phyloP scores from a whole-genome alignment of 495 filamentous ascomycete species.

The Neurospora discreta region DNA sequence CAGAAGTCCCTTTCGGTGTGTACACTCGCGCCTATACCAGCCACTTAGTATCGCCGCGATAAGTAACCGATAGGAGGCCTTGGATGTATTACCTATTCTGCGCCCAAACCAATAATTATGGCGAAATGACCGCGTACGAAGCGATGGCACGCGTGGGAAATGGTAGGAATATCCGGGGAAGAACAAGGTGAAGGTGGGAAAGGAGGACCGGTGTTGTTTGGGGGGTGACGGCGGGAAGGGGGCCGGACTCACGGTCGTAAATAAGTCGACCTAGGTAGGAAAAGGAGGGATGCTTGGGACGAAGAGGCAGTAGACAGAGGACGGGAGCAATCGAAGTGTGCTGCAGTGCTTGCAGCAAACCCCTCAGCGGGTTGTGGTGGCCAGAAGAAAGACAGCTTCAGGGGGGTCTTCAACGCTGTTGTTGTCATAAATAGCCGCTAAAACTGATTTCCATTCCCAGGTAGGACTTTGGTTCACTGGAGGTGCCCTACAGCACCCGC shows the following conservation, averaged over 20 bases:
- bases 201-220: constrained; percentile 7
- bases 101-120: constrained; percentile 7
- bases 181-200: constrained; percentile 6
- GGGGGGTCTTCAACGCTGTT: background rate
- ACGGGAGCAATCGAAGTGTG: background rate
- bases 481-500: background rate
- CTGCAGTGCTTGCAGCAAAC: background rate
- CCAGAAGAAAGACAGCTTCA: background rate
- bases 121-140: constrained; percentile 14
- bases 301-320: background rate
- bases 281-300: background rate
- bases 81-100: constrained; percentile 10
- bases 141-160: constrained; percentile 10
- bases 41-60: constrained; percentile 18
- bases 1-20: background rate
- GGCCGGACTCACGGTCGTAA: constrained; percentile 4
- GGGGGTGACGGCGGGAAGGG: constrained; percentile 17
- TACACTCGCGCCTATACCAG: constrained; percentile 18
- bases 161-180: constrained; percentile 2
- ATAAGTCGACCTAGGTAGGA: background rate
- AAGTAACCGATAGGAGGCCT: background rate
- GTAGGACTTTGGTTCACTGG: background rate
- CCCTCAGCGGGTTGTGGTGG: background rate
- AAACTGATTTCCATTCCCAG: background rate
- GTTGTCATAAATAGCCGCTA: background rate